These are phyloP conservation scores for Phanerochaete carnosa DNA, from an alignment of 768 basidiomycete genomes.

Conservation along the genomic window DNA sequence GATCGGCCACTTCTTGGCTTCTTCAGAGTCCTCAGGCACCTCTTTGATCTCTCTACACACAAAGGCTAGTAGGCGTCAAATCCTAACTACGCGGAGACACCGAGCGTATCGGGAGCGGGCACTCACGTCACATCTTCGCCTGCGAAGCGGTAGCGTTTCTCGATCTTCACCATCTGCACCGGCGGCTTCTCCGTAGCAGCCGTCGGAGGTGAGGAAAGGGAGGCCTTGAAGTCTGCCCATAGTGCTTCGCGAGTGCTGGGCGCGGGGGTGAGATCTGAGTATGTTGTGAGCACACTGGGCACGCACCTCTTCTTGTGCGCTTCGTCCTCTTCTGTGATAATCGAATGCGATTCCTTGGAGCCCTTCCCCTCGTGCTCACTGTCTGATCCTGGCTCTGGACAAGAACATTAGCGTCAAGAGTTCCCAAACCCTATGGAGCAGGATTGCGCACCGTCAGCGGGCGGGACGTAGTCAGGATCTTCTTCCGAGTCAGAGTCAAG, in stretches of 20 bases:
- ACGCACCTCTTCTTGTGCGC: slow-evolving; percentile 36
- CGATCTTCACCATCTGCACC: slow-evolving; percentile 54
- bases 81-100: neutral
- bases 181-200: slow-evolving; percentile 14
- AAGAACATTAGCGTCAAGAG: neutral
- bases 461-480: slow-evolving; percentile 69
- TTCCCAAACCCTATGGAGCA: slow-evolving; percentile 22
- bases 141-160: slow-evolving; percentile 70
- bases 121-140: slow-evolving; percentile 74
- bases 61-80: slow-evolving; percentile 8
- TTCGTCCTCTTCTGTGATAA: slow-evolving; percentile 30
- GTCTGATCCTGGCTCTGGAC: slow-evolving; percentile 36
- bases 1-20: slow-evolving; percentile 73
- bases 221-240: slow-evolving; percentile 69
- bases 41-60: slow-evolving; percentile 64
- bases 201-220: slow-evolving; percentile 38
- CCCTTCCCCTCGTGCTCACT: slow-evolving; percentile 35
- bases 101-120: neutral
- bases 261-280: slow-evolving; percentile 5
- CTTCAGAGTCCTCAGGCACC: slow-evolving; percentile 68
- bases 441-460: slow-evolving; percentile 29
- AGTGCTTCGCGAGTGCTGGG: slow-evolving; percentile 57
- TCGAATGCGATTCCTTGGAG: slow-evolving; percentile 28
- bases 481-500: slow-evolving; percentile 59
- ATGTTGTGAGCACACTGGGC: slow-evolving; percentile 27